phyloP scores from a whole-genome alignment of 495 filamentous ascomycete species.

The Tuber calosporum region DNA sequence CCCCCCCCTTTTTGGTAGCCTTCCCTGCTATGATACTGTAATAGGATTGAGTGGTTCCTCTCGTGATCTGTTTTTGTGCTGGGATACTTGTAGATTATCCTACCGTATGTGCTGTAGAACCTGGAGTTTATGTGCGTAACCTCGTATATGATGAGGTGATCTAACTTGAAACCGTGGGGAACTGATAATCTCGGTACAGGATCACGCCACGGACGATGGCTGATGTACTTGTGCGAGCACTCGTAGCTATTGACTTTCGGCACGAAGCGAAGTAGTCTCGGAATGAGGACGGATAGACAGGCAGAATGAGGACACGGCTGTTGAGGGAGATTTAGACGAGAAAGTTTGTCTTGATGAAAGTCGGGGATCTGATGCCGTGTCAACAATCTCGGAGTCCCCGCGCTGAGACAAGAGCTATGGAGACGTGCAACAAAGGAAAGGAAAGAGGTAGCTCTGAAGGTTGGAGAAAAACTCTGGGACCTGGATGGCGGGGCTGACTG shows the following conservation, averaged over 20 bases:
- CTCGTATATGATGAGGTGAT: conserved; percentile 1
- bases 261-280: conserved; percentile 23
- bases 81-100: not conserved
- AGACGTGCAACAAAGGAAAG: not conserved
- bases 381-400: not conserved
- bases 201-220: conserved; percentile 36
- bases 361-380: not conserved
- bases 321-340: not conserved
- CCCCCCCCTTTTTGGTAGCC: not conserved
- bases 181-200: conserved; percentile 38
- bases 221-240: no score
- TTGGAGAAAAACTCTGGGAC: not conserved
- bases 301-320: not conserved
- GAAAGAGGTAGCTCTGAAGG: not conserved
- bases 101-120: not conserved
- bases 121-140: not conserved
- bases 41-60: not conserved
- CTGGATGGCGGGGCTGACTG: not conserved
- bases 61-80: not conserved
- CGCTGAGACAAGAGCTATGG: not conserved
- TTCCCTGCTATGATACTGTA: no score
- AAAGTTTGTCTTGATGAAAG: not conserved
- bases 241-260: conserved; percentile 28
- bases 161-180: conserved; percentile 37
- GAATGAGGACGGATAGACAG: not conserved